Conservation (phyloP, 345 rosid genomes). For the Adansonia digitata region DNA sequence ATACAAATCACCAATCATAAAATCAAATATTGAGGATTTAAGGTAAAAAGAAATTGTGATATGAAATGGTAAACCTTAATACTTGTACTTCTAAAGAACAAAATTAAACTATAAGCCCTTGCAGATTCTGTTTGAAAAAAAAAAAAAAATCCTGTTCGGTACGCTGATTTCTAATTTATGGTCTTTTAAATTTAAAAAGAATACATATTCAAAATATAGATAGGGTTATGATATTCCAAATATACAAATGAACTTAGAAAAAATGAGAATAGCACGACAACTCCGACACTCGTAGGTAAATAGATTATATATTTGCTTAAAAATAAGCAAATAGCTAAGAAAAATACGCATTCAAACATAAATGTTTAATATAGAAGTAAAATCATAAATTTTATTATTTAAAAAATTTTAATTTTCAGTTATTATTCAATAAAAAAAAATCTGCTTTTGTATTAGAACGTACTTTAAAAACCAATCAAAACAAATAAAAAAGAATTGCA, state of each 20-base stretch:
- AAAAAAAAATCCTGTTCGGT: not conserved
- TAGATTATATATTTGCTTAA: not conserved
- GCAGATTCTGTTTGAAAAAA: not conserved
- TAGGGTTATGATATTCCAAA: too few species aligned
- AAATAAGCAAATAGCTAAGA: too few species aligned
- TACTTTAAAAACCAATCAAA: not conserved
- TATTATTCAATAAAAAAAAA: not conserved
- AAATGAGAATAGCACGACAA: too few species aligned
- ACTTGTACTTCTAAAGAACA: not conserved
- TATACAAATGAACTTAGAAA: too few species aligned
- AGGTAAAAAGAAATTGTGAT: not conserved
- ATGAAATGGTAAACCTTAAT: not conserved
- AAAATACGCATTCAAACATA: too few species aligned
- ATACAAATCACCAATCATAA: not conserved
- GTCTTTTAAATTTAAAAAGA: not conserved
- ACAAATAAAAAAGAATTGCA: too few species aligned
- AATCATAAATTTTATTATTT: not conserved
- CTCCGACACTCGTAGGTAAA: too few species aligned
- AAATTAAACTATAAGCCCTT: not conserved
- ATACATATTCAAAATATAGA: too few species aligned
- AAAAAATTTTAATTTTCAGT: not conserved
- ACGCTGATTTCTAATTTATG: not conserved
- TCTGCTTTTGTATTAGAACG: not conserved
- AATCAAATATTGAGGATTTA: not conserved
- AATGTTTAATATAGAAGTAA: too few species aligned